phyloP scores from a whole-genome alignment of 257 asterid species.

The Coffea eugenioides region DNA sequence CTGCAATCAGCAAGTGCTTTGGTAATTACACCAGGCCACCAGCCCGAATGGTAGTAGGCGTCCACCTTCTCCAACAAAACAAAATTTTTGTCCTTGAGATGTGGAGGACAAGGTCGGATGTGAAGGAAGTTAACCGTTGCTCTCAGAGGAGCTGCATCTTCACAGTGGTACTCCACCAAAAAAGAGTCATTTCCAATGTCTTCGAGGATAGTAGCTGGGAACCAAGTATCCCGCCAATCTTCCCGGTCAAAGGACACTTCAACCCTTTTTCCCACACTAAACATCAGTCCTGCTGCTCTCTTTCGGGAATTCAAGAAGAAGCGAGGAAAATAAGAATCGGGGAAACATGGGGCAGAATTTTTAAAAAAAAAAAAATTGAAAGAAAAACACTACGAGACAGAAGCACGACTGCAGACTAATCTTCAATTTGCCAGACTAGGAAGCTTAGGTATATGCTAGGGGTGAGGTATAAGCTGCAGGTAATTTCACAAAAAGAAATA shows the following conservation, averaged over 20 bases:
- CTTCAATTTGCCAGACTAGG: neutral
- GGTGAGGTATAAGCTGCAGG: too few relatives aligned
- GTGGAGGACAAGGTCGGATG: conserved; percentile 78
- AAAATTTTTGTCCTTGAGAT: conserved; percentile 44
- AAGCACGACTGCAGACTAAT: neutral
- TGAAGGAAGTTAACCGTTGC: conserved; percentile 42
- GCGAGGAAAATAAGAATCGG: conserved; percentile 11
- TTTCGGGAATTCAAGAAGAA: conserved; percentile 34
- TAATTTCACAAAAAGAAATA: neutral
- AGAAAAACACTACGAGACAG: too few relatives aligned
- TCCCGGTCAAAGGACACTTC: conserved; percentile 61
- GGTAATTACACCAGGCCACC: conserved; percentile 70
- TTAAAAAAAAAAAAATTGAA: neutral
- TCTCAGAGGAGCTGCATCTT: conserved; percentile 16
- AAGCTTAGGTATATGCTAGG: neutral
- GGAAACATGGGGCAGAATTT: neutral
- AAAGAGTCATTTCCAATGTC: conserved; percentile 39
- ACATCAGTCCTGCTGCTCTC: conserved; percentile 55
- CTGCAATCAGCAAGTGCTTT: conserved; percentile 45
- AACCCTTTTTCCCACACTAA: conserved; percentile 57
- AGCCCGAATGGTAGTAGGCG: conserved; percentile 45
- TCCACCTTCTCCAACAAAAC: conserved; percentile 67
- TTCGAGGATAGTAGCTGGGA: conserved; percentile 46
- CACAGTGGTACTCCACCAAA: conserved; percentile 37
- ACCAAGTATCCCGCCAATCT: conserved; percentile 56